phyloP scores from a whole-genome alignment of 768 basidiomycete genomes.

The Chiua virens region DNA sequence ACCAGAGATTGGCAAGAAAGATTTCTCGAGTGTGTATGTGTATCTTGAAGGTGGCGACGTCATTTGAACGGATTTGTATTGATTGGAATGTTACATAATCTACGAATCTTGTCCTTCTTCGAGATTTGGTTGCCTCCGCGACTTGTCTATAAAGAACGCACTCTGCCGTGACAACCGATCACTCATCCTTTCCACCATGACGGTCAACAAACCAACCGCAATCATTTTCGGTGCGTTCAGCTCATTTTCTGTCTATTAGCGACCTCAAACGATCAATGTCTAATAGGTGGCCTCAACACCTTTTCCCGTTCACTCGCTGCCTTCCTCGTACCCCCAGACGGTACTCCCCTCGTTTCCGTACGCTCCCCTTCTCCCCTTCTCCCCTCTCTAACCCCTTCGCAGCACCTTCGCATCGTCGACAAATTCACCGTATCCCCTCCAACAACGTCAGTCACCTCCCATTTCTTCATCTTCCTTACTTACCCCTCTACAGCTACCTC shows the following conservation, averaged over 20 bases:
- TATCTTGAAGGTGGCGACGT: conserved; percentile 42
- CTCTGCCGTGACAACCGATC: conserved; percentile 21
- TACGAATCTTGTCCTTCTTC: neutral
- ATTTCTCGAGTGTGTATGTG: conserved; percentile 81
- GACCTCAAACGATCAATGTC: conserved; percentile 2
- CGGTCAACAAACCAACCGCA: conserved; percentile 54
- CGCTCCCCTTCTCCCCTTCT: conserved; percentile 27
- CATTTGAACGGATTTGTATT: too few species aligned
- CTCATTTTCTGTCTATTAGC: conserved; percentile 2
- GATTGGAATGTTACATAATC: conserved; percentile 20
- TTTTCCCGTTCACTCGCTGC: conserved; percentile 71
- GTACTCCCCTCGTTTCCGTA: conserved; percentile 65
- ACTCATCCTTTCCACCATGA: neutral
- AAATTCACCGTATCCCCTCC: conserved; percentile 71
- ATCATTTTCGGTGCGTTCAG: conserved; percentile 70
- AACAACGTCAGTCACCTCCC: conserved; percentile 56
- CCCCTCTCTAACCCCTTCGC: conserved; percentile 7
- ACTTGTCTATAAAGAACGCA: conserved; percentile 13
- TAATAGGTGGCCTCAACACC: conserved; percentile 76
- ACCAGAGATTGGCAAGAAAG: conserved; percentile 64
- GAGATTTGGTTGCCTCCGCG: conserved; percentile 14
- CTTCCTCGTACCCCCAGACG: conserved; percentile 64
- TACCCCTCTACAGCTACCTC: conserved; percentile 56
- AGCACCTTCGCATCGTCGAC: conserved; percentile 74
- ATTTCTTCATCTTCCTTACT: conserved; percentile 10